Evolutionary conservation across 176 grass and related monocot species (phyloP).

Genomic region (Miscanthus lutarioriparius): DNA sequence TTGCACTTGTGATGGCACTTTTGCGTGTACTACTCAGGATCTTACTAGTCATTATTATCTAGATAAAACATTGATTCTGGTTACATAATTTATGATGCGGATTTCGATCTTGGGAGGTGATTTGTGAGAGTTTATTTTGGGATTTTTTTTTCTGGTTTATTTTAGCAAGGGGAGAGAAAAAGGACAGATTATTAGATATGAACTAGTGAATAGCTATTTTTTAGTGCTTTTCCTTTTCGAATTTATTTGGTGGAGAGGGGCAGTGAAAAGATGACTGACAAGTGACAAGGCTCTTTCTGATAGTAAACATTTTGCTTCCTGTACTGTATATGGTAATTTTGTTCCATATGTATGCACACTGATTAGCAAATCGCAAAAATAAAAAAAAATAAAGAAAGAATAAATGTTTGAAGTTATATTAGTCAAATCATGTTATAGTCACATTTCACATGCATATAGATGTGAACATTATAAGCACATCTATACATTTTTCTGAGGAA

Average conservation of each 20-base stretch:
- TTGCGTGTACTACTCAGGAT: background rate
- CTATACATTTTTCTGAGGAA: background rate
- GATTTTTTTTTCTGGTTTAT: slow-evolving; percentile 3
- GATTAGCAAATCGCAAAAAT: background rate
- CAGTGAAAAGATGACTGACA: background rate
- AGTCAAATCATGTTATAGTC: background rate
- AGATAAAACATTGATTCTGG: background rate
- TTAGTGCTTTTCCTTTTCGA: background rate
- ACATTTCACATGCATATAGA: slow-evolving; percentile 15
- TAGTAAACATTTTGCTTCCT: background rate
- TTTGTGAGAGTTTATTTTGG: background rate
- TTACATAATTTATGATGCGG: background rate
- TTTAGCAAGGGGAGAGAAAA: background rate
- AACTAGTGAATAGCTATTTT: background rate
- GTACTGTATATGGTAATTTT: slow-evolving; percentile 1
- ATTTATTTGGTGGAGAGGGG: background rate
- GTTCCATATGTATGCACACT: background rate
- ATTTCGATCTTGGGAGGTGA: background rate
- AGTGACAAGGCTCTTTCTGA: background rate
- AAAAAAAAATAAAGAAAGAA: background rate
- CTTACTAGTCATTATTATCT: background rate
- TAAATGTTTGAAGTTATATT: slow-evolving; percentile 1
- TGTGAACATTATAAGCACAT: background rate
- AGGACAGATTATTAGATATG: background rate
- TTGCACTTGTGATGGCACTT: background rate